These are phyloP conservation scores for Sphagnum magellanicum DNA, from an alignment of 228 moss, liverwort and hornwort genomes.

Conservation along the genomic window DNA sequence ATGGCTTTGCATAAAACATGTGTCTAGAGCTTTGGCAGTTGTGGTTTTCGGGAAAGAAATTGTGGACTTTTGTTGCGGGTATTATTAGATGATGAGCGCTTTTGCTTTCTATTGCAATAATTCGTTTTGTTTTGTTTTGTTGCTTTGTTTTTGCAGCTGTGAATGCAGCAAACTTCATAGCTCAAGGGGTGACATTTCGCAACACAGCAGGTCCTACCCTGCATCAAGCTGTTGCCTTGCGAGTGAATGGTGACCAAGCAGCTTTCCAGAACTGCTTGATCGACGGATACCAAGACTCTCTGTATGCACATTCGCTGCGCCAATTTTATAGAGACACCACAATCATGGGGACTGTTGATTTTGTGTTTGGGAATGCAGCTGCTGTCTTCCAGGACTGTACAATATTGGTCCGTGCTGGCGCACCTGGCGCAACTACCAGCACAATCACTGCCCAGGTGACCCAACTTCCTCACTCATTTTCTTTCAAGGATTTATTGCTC, in stretches of 20 bases:
- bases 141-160: constrained; percentile 39
- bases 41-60: no score
- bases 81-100: not conserved
- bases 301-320: constrained; percentile 66
- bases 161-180: constrained; percentile 66
- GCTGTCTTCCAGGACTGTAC: constrained; percentile 61
- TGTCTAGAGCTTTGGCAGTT: not conserved
- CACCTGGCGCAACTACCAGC: constrained; percentile 44
- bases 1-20: not conserved
- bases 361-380: constrained; percentile 88
- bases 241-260: constrained; percentile 54
- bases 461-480: not conserved
- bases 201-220: constrained; percentile 78
- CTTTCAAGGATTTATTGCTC: no score
- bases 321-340: constrained; percentile 73
- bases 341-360: constrained; percentile 73
- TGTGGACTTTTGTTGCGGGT: not conserved
- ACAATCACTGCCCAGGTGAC: constrained; percentile 48
- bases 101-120: not conserved
- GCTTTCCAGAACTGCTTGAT: constrained; percentile 59
- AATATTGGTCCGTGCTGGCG: constrained; percentile 53
- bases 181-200: constrained; percentile 53
- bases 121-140: not conserved
- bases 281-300: constrained; percentile 67
- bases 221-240: constrained; percentile 78